A percentile compares a stretch with the other conserved stretches of the same genome.
Evolutionary conservation across 2,329 filamentous ascomycete genomes (phyloP).

Genomic region (Curvularia spicifera): DNA sequence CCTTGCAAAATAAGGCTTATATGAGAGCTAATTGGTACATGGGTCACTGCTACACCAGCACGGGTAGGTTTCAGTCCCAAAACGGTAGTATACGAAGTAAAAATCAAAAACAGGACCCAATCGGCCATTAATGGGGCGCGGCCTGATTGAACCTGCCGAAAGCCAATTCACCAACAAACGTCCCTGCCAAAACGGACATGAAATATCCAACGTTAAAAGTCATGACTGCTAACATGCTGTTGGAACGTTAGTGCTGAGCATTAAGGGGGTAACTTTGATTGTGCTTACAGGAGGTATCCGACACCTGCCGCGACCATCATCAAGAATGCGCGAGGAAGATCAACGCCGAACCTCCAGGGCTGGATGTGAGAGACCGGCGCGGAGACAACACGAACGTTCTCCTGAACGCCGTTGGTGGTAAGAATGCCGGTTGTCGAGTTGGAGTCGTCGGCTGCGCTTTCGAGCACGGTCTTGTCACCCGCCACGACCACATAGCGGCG

Average conservation of each 20-base stretch:
- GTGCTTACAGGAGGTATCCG: slow-evolving; percentile 82
- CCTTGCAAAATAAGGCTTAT: not conserved
- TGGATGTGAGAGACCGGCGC: slow-evolving; percentile 60
- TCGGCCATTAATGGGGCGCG: slow-evolving; percentile 9
- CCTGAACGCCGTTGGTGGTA: slow-evolving; percentile 79
- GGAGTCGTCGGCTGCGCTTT: slow-evolving; percentile 53
- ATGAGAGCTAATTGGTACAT: not conserved
- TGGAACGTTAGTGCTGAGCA: slow-evolving; percentile 25
- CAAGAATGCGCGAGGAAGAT: slow-evolving; percentile 73
- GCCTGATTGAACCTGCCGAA: slow-evolving; percentile 69
- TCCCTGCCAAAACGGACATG: slow-evolving; percentile 75
- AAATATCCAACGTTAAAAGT: slow-evolving; percentile 88
- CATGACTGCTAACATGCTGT: slow-evolving; percentile 91
- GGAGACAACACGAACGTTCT: slow-evolving; percentile 76
- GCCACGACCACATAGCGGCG: slow-evolving; percentile 79
- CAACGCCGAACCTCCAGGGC: slow-evolving; percentile 83
- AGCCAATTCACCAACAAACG: slow-evolving; percentile 84
- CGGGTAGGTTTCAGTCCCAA: not conserved
- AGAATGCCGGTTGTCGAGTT: slow-evolving; percentile 70
- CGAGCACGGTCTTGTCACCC: slow-evolving; percentile 65
- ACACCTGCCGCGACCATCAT: slow-evolving; percentile 77
- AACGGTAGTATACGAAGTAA: not conserved
- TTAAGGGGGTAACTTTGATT: not conserved
- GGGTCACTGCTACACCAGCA: not conserved
- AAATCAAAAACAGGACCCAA: not conserved